phyloP scores from a whole-genome alignment of 2,329 filamentous ascomycete species.

The Calycina marina region DNA sequence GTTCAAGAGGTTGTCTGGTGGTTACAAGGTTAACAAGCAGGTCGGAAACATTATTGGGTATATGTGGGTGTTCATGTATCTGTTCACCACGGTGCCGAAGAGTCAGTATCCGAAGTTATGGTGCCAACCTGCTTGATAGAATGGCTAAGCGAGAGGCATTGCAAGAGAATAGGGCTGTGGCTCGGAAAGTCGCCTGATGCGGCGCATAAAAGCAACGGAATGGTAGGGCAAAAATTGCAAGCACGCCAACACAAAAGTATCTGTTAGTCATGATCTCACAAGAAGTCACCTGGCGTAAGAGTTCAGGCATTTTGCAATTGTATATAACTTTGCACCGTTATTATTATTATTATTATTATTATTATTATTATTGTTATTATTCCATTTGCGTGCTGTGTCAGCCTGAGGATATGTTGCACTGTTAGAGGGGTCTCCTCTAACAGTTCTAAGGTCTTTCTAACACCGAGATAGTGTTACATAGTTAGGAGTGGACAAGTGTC shows the following conservation, averaged over 20 bases:
- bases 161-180: too few species aligned
- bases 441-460: neutral
- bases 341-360: too few species aligned
- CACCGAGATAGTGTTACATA: neutral
- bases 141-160: too few species aligned
- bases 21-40: neutral
- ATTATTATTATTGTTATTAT: neutral
- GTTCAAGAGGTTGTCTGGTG: neutral
- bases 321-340: too few species aligned
- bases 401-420: neutral
- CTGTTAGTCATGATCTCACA: too few species aligned
- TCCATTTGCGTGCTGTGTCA: neutral
- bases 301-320: too few species aligned
- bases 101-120: constrained; percentile 3
- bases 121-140: neutral
- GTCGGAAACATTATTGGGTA: constrained; percentile 2
- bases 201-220: too few species aligned
- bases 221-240: too few species aligned
- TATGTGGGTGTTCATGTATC: constrained; percentile 3
- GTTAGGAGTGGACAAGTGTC: neutral
- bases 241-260: too few species aligned
- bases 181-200: too few species aligned
- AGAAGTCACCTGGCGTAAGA: too few species aligned
- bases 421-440: neutral
- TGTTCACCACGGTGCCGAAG: constrained; percentile 2